Conservation (phyloP, 1,284 basidiomycete genomes). For the Leccinum fallax region DNA sequence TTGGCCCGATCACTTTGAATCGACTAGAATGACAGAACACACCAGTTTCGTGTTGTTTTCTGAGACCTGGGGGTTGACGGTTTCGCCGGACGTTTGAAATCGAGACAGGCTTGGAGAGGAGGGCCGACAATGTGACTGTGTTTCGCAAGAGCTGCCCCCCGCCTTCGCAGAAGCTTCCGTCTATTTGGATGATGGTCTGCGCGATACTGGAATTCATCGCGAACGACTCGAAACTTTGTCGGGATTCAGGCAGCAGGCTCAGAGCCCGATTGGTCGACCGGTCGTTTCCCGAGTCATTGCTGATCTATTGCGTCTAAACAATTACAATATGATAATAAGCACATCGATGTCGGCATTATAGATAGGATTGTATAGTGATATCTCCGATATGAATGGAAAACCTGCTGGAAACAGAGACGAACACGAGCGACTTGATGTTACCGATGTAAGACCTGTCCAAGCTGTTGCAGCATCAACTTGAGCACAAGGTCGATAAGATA, state of each 20-base stretch:
- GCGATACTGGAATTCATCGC: slow-evolving; percentile 17
- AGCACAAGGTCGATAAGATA: slow-evolving; percentile 3
- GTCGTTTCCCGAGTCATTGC: too few relatives aligned
- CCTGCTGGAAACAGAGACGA: slow-evolving; percentile 3
- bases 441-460: slow-evolving; percentile 31
- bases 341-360: slow-evolving; percentile 12
- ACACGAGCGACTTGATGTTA: slow-evolving; percentile 9
- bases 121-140: slow-evolving; percentile 58
- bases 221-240: neutral
- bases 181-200: slow-evolving; percentile 32
- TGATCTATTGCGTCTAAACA: neutral
- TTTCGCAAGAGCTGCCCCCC: slow-evolving; percentile 76
- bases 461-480: slow-evolving; percentile 19
- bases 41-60: slow-evolving; percentile 71
- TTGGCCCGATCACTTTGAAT: neutral
- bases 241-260: neutral
- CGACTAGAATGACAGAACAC: slow-evolving; percentile 13
- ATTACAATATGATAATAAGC: slow-evolving; percentile 13
- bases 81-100: slow-evolving; percentile 61
- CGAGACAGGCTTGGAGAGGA: slow-evolving; percentile 56
- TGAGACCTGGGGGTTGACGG: slow-evolving; percentile 61
- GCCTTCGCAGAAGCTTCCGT: slow-evolving; percentile 55
- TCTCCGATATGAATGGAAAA: neutral
- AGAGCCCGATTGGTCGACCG: too few relatives aligned
- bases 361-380: slow-evolving; percentile 5